Conservation (phyloP, 768 basidiomycete species). For the Tulasnella sp. region DNA sequence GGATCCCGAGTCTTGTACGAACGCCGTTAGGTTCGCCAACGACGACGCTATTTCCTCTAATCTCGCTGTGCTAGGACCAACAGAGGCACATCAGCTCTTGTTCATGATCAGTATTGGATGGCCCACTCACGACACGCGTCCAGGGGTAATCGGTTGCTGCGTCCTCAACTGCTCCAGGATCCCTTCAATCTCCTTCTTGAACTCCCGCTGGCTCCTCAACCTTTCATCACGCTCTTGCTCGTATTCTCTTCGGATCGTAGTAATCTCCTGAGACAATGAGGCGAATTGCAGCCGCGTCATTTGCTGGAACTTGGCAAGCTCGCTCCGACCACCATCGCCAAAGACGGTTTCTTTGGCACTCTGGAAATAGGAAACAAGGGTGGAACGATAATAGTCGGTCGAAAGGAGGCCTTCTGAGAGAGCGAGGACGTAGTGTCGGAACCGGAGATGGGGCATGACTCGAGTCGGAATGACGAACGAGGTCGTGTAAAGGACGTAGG, state of each 20-base stretch:
- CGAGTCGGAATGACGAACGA: slow-evolving; percentile 6
- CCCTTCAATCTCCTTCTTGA: slow-evolving; percentile 8
- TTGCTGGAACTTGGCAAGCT: slow-evolving; percentile 6
- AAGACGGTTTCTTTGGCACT: neutral
- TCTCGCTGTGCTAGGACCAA: slow-evolving; percentile 4
- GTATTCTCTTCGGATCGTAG: slow-evolving; percentile 3
- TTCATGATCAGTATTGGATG: neutral
- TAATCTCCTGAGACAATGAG: neutral
- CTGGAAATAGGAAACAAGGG: neutral
- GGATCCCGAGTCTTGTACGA: slow-evolving; percentile 11
- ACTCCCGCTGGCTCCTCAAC: slow-evolving; percentile 6
- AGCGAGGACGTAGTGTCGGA: neutral
- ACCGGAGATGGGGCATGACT: neutral
- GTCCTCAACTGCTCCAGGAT: slow-evolving; percentile 4
- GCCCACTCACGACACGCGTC: slow-evolving; percentile 12
- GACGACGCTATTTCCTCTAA: slow-evolving; percentile 12
- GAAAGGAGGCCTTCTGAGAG: slow-evolving; percentile 5
- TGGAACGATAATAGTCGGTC: neutral
- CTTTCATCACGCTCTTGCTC: slow-evolving; percentile 12
- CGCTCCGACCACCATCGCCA: slow-evolving; percentile 1
- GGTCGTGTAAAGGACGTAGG: slow-evolving; percentile 4
- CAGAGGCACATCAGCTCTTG: neutral
- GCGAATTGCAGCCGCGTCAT: slow-evolving; percentile 7
- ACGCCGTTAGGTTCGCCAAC: slow-evolving; percentile 12
- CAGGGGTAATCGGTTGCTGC: slow-evolving; percentile 3